Percentiles rank a stretch among this genome's conserved stretches.
Evolutionary conservation across 2,329 filamentous ascomycete species (phyloP).

Genomic region (Myriosclerotinia curreyana): DNA sequence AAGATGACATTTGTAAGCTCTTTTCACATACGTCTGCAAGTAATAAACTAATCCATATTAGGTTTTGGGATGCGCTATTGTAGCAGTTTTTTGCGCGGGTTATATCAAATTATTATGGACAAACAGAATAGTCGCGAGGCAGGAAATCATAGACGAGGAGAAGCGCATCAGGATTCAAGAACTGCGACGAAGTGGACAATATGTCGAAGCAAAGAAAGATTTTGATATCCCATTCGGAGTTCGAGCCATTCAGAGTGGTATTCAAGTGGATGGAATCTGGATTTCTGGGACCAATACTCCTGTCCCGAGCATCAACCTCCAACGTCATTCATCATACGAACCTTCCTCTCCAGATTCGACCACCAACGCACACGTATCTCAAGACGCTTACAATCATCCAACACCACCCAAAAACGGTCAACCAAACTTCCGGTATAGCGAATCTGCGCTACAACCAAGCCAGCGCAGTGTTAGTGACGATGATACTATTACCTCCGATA

Average conservation of each 20-base stretch:
- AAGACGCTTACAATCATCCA: slow-evolving; percentile 8
- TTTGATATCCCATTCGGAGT: slow-evolving; percentile 81
- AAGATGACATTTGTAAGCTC: slow-evolving; percentile 81
- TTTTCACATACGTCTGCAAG: not conserved
- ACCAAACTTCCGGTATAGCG: slow-evolving; percentile 11
- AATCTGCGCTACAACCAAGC: slow-evolving; percentile 13
- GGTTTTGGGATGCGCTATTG: slow-evolving; percentile 71
- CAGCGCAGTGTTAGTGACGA: slow-evolving; percentile 18
- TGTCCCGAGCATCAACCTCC: slow-evolving; percentile 28
- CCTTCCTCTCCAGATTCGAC: slow-evolving; percentile 10
- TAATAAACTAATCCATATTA: slow-evolving; percentile 40
- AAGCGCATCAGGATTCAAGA: slow-evolving; percentile 54
- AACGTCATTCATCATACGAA: slow-evolving; percentile 24
- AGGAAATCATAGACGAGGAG: slow-evolving; percentile 64
- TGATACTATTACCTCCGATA: slow-evolving; percentile 12
- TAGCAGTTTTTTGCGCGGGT: slow-evolving; percentile 65
- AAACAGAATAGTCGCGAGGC: slow-evolving; percentile 53
- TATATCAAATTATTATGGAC: slow-evolving; percentile 64
- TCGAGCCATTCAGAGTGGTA: slow-evolving; percentile 76
- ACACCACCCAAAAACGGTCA: not conserved
- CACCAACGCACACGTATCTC: slow-evolving; percentile 16
- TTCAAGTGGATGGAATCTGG: slow-evolving; percentile 85
- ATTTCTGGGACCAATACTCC: slow-evolving; percentile 44
- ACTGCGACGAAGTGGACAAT: slow-evolving; percentile 52
- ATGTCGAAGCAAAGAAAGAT: slow-evolving; percentile 38